Evolutionary conservation across 2,329 filamentous ascomycete genomes (phyloP), one percentile per base, ranked within the genome.

Genomic region (Ophiostoma himal-ulmi): DNA sequence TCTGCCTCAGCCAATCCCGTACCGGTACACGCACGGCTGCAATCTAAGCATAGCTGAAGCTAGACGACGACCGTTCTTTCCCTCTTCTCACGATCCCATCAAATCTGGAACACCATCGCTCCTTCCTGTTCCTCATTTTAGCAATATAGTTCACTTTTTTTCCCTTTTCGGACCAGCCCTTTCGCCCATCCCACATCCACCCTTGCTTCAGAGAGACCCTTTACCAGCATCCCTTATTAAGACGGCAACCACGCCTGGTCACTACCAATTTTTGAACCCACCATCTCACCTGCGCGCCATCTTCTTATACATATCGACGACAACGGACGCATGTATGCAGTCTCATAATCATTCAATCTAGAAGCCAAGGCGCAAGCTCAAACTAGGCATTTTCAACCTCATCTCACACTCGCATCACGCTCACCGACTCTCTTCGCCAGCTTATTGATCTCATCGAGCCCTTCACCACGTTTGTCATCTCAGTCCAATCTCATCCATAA

Each of bases 1-100:
- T 34, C 57, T 36, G 57, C 57, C 22, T 62, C 13, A 62, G 57
- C 57, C 57, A 62, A 34, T 62, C 57, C 57, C 57, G 57, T 7
- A 26, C 13, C 26, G 26, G 6, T 14, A 62, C 57, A 62, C 57
- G 57, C 57, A 62, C 26, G 14, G 14, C 57, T 34, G 57, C 57
- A 34, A 52, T 52, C 44, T 3, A 30, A 30, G 30, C 30, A 30
- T 30, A 30, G 30, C 30, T 30, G 30, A 30, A 62, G 57, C 52
- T 57, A 34, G 26, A 62, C 57, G 54, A 34, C 54, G 26, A 26
- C 57, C 44, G 44, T 22, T 36, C 52, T 22, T 57, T 57, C 52
- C 52, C 52, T 26, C 13, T 48, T 57, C 10, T 69, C 65, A 30
- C 64, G 5, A 39, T 22, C 17, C 66, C 41, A n/a, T 52, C 52